Evolutionary conservation across 2,329 filamentous ascomycete genomes (phyloP).

Genomic region (Madurella fahalii): DNA sequence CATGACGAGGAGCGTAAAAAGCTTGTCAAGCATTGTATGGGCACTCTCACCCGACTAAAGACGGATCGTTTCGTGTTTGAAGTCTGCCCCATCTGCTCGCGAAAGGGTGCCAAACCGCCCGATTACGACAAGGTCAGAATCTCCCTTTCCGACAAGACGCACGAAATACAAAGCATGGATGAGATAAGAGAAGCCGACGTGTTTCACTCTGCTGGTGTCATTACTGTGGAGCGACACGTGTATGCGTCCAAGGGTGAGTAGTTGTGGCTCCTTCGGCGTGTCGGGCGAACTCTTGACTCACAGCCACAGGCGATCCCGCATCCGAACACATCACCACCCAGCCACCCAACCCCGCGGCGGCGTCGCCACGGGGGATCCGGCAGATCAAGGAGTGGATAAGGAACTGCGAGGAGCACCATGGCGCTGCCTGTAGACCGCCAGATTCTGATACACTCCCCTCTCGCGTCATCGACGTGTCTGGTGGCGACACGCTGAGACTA

Average conservation of each 20-base stretch:
- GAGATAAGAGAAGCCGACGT: background rate
- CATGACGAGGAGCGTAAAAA: slow-evolving; percentile 2
- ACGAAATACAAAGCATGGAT: background rate
- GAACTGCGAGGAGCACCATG: slow-evolving; percentile 5
- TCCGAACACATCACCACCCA: slow-evolving; percentile 5
- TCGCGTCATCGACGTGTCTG: slow-evolving; percentile 10
- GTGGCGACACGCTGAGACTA: background rate
- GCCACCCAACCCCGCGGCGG: slow-evolving; percentile 4
- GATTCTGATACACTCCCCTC: background rate
- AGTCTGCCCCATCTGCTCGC: background rate
- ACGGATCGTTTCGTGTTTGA: slow-evolving; percentile 5
- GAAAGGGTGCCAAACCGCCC: background rate
- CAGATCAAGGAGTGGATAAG: slow-evolving; percentile 7
- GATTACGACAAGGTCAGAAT: slow-evolving; percentile 10
- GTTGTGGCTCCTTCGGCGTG: background rate
- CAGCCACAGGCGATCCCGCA: slow-evolving; percentile 4
- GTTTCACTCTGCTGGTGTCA: slow-evolving; percentile 10
- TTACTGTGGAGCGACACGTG: background rate
- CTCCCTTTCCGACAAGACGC: background rate
- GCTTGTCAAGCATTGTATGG: slow-evolving; percentile 12
- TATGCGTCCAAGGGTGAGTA: slow-evolving; percentile 4
- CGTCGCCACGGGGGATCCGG: background rate
- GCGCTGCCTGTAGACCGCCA: slow-evolving; percentile 2
- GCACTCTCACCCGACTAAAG: slow-evolving; percentile 3
- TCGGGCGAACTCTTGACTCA: background rate